Base-by-base conservation (phyloP, 192 early-diverging fungal genomes). In the Entomortierella chlamydospora region DNA sequence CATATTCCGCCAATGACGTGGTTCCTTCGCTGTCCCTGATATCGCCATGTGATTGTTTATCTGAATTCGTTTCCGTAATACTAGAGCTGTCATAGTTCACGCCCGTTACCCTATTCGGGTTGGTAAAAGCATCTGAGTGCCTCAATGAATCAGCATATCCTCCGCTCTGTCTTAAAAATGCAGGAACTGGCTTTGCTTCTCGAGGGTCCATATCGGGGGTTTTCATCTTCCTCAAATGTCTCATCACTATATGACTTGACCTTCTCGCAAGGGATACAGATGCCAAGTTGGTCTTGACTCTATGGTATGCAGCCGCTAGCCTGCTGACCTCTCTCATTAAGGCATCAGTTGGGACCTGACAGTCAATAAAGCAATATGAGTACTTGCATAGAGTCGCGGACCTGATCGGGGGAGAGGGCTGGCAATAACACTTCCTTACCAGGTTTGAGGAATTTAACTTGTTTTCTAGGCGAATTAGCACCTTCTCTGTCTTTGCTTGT, bases 211-310 rank as follows among this genome's bases (percentile, higher is more conserved):
- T 64, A 13, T 66, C 50, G 1, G 47, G 10, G 1, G 55, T 54
- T 9, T 61, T 70, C 3, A 47, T 11, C 1, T 17, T 60, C 17
- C 47, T 30, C 18, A 79, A n/a, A 15, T 65, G 28, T 5, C 20
- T 26, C 76, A 79, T 70, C 1, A 79, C 57, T 12, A 64, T 31
- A 28, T 61, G 61, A 31, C 68, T 70, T 1, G 76, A 51, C 26
- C 57, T 51, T 29, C 51, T 43, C 0, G 76, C 62, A 2, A 79
- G 52, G 2, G 43, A 49, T 1, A 79, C 22, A 17, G 68, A 50
- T 0, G 59, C 51, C 51, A 79, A 39, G 28, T 64, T 61, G 0
- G 17, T n/a, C 30, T 79, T 79, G 18, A 66, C 67, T 18, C 39
- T 13, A 52, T 55, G 67, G 22, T 79, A 79, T 9, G 20, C 25